These are phyloP conservation scores for Paecilomyces fulvus DNA, from an alignment of 2,329 filamentous ascomycete species.

Conservation along the genomic window DNA sequence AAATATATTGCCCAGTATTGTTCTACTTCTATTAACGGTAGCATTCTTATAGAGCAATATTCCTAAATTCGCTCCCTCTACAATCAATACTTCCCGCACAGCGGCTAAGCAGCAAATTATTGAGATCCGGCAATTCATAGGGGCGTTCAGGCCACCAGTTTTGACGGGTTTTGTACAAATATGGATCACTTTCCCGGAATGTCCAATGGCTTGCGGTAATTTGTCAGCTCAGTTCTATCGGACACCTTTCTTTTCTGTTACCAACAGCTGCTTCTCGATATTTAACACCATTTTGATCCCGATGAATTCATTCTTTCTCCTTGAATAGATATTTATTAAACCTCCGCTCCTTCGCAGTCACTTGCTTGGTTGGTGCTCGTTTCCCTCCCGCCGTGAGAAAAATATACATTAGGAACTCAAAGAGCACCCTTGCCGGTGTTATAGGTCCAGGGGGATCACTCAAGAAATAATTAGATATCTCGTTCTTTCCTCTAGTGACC, in stretches of 20 bases:
- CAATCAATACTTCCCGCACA: too few species aligned
- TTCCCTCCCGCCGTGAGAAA: neutral
- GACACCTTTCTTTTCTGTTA: neutral
- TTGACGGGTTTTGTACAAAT: neutral
- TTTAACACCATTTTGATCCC: neutral
- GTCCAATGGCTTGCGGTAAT: neutral
- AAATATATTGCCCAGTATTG: too few species aligned
- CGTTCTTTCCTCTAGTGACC: too few species aligned
- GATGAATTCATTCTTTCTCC: neutral
- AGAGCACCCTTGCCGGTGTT: neutral
- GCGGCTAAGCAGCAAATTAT: too few species aligned
- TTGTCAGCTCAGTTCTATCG: neutral
- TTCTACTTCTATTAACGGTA: too few species aligned
- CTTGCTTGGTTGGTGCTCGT: neutral
- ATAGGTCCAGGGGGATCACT: neutral
- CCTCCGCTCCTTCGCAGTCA: neutral
- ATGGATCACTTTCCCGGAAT: neutral
- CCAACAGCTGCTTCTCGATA: neutral
- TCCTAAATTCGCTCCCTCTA: too few species aligned
- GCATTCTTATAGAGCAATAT: too few species aligned
- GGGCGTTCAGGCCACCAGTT: too few species aligned
- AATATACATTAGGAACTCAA: neutral
- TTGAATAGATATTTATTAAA: neutral
- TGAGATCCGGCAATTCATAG: too few species aligned
- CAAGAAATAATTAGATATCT: constrained; percentile 1